Conservation (phyloP, 768 basidiomycete species). For the Leccinum pellstonianum region DNA sequence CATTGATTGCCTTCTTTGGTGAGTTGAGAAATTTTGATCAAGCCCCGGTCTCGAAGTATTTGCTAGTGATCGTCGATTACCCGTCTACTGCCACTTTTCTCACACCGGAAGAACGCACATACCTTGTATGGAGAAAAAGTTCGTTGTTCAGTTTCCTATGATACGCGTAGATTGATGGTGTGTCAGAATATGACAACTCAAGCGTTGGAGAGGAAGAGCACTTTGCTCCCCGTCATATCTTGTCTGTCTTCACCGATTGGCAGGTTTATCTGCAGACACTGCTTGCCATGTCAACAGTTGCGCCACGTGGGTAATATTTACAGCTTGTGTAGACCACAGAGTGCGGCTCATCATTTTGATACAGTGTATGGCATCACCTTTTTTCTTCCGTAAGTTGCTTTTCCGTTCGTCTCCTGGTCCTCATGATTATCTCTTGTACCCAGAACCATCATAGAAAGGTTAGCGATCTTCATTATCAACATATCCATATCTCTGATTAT, state of each 20-base stretch:
- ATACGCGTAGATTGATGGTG: slow-evolving; percentile 53
- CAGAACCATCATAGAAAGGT: slow-evolving; percentile 62
- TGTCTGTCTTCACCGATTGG: slow-evolving; percentile 60
- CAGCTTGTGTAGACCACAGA: background rate
- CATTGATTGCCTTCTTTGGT: slow-evolving; percentile 52
- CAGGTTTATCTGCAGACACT: slow-evolving; percentile 40
- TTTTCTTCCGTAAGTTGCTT: slow-evolving; percentile 59
- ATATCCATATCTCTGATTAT: background rate
- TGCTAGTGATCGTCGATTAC: slow-evolving; percentile 56
- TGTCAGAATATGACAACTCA: slow-evolving; percentile 37
- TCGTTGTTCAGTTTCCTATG: background rate
- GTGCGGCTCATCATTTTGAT: slow-evolving; percentile 3
- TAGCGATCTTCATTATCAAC: background rate
- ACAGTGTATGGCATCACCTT: slow-evolving; percentile 69
- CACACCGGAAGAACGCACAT: slow-evolving; percentile 17
- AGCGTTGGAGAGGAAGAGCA: slow-evolving; percentile 45
- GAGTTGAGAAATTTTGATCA: slow-evolving; percentile 4
- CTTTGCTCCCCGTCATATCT: slow-evolving; percentile 52
- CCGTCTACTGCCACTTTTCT: slow-evolving; percentile 20
- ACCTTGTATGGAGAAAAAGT: slow-evolving; percentile 23
- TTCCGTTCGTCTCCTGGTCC: background rate
- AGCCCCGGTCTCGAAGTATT: background rate
- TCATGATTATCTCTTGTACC: background rate
- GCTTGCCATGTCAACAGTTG: slow-evolving; percentile 47
- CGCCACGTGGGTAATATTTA: slow-evolving; percentile 48